Evolutionary conservation across 148 eudicot species (phyloP), one percentile per base, ranked within the genome.

Genomic region (Rhododendron mucronatum): DNA sequence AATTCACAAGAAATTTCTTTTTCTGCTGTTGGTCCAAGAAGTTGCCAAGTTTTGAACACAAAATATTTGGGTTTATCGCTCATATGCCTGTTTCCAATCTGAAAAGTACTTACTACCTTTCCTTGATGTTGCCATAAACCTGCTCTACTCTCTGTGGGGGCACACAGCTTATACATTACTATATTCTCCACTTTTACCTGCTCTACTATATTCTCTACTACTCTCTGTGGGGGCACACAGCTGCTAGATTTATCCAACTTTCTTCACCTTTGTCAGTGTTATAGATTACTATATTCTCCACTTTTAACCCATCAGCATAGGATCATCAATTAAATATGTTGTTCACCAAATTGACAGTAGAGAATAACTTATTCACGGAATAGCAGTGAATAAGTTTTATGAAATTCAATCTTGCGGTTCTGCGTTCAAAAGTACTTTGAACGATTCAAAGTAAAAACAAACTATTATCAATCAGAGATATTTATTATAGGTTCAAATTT

Each of bases 61-160:
- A 1, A 5, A 16, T 55, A 5, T 55, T 55, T 55, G 61, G 16
- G 23, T 55, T 55, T 55, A 16, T 16, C 4, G 21, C 61, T 16
- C 21, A 55, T 55, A 55, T 55, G 6, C 23, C 61, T 55, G 61
- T 55, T 55, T 55, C 7, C 10, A 45, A 1, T 55, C 61, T 16
- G 61, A 55, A 55, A 55, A 55, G 61, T 18, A 55, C 82, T 80
- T 48, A 73, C 69, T 41, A 16, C 80, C 67, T 84, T 74, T 80
- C 47, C 35, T 50, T 86, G 88, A 87, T 85, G 89, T 83, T 85
- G 85, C 88, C 90, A 83, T 85, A 85, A 88, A 85, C 44, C 83
- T 74, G 37, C 26, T 55, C 37, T 39, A 45, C 69, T 74, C 47
- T 33, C 44, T 84, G 50, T 26, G 41, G 44, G 79, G 41, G 79